These are phyloP conservation scores for Ustilago lituana DNA, from an alignment of 1,284 basidiomycete genomes.

Conservation along the genomic window DNA sequence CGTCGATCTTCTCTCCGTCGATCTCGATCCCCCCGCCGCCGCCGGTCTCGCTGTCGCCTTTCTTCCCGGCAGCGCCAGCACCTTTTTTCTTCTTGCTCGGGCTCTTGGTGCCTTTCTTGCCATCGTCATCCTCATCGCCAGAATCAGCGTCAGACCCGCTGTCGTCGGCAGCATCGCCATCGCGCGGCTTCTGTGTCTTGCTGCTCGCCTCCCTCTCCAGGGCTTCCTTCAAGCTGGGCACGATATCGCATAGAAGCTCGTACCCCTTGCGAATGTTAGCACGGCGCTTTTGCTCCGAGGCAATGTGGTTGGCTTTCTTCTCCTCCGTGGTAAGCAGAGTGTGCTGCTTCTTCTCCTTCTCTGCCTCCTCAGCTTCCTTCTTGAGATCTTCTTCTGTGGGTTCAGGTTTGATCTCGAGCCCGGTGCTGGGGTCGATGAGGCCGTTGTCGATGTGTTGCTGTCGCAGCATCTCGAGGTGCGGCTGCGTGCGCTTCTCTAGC, in stretches of 20 bases:
- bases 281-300: constrained; percentile 87
- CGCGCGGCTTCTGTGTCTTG: constrained; percentile 11
- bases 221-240: constrained; percentile 75
- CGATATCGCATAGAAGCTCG: constrained; percentile 79
- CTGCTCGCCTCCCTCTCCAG: constrained; percentile 43
- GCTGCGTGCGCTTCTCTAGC: constrained; percentile 49
- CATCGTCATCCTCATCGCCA: constrained; percentile 24
- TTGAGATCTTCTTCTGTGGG: constrained; percentile 33
- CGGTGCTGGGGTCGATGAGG: constrained; percentile 28
- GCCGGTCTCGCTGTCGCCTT: constrained; percentile 10
- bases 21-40: constrained; percentile 36
- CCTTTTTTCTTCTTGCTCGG: constrained; percentile 23
- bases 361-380: constrained; percentile 30
- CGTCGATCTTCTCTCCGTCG: constrained; percentile 53
- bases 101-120: constrained; percentile 4
- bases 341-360: constrained; percentile 68
- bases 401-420: constrained; percentile 39
- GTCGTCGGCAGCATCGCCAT: constrained; percentile 12
- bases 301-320: constrained; percentile 91
- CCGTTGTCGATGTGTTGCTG: constrained; percentile 37
- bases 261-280: constrained; percentile 89
- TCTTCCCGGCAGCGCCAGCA: constrained; percentile 3
- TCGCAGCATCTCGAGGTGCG: constrained; percentile 45
- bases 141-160: constrained; percentile 4
- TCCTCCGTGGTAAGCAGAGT: constrained; percentile 79